Evolutionary conservation across 2,329 filamentous ascomycete genomes (phyloP), one percentile per base, ranked within the genome.

Genomic region (Fusarium ramigenum): DNA sequence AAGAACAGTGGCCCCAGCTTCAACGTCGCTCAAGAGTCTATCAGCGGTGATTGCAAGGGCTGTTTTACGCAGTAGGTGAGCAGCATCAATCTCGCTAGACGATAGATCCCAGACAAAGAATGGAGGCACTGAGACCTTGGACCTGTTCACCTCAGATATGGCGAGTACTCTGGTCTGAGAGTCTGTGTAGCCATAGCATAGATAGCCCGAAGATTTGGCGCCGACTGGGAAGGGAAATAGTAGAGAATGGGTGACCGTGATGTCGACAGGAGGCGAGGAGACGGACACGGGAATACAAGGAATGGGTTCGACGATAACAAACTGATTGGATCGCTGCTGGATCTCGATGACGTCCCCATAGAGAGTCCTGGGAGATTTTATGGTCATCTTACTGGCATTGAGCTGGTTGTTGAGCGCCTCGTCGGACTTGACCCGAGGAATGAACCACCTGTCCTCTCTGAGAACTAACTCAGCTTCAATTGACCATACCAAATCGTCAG

Each of bases 101-200:
- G 60, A 47, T 9, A 62, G 16, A 19, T 62, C 60, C 60, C 60
- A 62, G 14, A 40, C 60, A 40, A 34, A 62, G 28, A 62, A 62
- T 9, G 59, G 21, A 9, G 59, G 39, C 2, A 61, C 49, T 3
- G 30, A 56, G 37, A 56, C 15, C 10, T 18, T 61, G 4, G 59
- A 61, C 5, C 30, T 34, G 23, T 44, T 61, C 4, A 16, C 15
- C 8, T 23, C 59, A 28, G 59, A 46, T 7, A 62, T 25, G 12
- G 52, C 50, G 11, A 62, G 42, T 4, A 62, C 60, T 18, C 18
- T 37, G 2, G 21, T 58, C 7, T 58, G 19, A 14, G n/a, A n/a
- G 3, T 8, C 25, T 14, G n/a, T 40, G 34, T 34, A 58, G 5
- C 60, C 60, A 25, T 46, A 46, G 12, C 60, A 62, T 18, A 58